A percentile compares a stretch with the other conserved stretches of the same genome.
Conservation (phyloP, 352 stramenopile genomes). For the Globisporangium rhizosaccharum region DNA sequence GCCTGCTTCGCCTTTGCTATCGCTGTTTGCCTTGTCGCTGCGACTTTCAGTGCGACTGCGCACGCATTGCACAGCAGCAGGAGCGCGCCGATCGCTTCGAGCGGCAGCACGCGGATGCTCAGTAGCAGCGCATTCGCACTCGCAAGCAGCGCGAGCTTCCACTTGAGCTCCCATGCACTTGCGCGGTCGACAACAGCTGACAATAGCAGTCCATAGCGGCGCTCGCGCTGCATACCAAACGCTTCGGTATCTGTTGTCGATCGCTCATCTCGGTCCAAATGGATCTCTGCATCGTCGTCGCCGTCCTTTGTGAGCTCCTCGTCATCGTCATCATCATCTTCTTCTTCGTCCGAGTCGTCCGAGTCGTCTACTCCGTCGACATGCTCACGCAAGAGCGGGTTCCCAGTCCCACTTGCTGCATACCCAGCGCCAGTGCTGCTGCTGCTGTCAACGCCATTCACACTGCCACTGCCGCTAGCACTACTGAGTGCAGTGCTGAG, state of each 20-base stretch:
- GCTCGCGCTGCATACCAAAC: too few relatives aligned
- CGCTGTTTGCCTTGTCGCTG: neutral
- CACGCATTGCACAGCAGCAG: slow-evolving; percentile 8
- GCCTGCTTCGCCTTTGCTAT: slow-evolving; percentile 4
- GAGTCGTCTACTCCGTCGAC: slow-evolving; percentile 4
- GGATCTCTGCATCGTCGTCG: too few relatives aligned
- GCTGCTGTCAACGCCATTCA: neutral
- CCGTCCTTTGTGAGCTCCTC: slow-evolving; percentile 24
- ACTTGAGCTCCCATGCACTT: slow-evolving; percentile 4
- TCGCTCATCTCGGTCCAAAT: too few relatives aligned
- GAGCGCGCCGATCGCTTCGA: neutral
- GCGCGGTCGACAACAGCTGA: neutral
- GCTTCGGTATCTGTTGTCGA: too few relatives aligned
- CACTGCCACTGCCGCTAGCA: neutral
- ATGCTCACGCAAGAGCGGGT: slow-evolving; percentile 4
- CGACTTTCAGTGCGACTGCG: neutral
- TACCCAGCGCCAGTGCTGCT: neutral
- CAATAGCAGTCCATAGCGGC: slow-evolving; percentile 20
- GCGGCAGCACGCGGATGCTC: slow-evolving; percentile 3
- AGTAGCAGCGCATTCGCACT: slow-evolving; percentile 5
- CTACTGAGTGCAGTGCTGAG: slow-evolving; percentile 1
- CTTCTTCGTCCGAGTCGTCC: slow-evolving; percentile 40
- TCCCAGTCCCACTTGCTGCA: neutral
- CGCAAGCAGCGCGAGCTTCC: slow-evolving; percentile 7
- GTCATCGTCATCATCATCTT: slow-evolving; percentile 37